A percentile compares a stretch with the other conserved stretches of the same genome.
Evolutionary conservation across 2,329 filamentous ascomycete species (phyloP).

Genomic region (Tolypocladium album): DNA sequence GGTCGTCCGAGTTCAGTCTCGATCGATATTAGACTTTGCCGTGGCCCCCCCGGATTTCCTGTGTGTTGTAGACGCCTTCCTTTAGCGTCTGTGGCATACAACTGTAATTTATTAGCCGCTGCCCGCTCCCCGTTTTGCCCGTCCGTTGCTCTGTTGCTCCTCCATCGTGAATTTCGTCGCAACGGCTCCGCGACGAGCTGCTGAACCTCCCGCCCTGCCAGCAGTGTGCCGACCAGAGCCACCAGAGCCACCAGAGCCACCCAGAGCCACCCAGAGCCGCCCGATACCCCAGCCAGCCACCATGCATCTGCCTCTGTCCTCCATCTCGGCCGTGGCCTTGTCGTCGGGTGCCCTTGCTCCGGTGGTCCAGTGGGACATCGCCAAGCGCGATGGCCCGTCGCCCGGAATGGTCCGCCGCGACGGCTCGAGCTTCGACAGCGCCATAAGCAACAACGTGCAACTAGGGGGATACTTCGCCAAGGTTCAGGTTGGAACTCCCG

Average conservation of each 20-base stretch:
- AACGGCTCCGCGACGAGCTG: not conserved
- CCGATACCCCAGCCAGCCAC: not conserved
- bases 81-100: not conserved
- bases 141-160: not conserved
- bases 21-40: not conserved
- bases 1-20: not conserved
- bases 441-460: conserved; percentile 31
- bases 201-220: not conserved
- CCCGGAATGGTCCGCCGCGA: conserved; percentile 25
- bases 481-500: conserved; percentile 45
- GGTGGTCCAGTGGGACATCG: conserved; percentile 38
- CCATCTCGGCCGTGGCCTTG: conserved; percentile 3
- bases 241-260: not conserved
- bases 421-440: conserved; percentile 26
- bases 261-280: not conserved
- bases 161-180: not conserved
- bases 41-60: not conserved
- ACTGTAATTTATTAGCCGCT: not conserved
- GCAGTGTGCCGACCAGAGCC: not conserved
- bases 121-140: not conserved
- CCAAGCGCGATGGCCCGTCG: conserved; percentile 18
- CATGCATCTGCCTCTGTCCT: not conserved
- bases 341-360: conserved; percentile 11
- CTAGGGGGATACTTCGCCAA: conserved; percentile 45
- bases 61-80: not conserved